Percentiles rank a stretch among this genome's conserved stretches.
Evolutionary conservation across 2,329 filamentous ascomycete genomes (phyloP).

Genomic region (Epichloe sylvatica): DNA sequence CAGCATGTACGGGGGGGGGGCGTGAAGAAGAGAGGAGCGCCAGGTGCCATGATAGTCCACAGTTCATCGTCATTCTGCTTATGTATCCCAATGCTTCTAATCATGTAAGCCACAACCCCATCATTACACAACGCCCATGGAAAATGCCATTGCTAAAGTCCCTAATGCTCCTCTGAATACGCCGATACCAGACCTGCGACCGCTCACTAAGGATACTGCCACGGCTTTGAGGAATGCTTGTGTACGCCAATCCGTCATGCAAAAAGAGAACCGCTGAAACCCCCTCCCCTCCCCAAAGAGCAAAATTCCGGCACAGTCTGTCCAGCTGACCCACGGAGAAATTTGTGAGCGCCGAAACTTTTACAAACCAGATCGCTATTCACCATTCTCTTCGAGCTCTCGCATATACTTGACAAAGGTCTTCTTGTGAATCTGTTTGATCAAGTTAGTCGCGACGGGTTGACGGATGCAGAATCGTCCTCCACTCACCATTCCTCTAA

Average conservation of each 20-base stretch:
- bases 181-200: neutral
- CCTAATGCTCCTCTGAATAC: neutral
- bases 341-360: neutral
- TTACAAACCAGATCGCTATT: neutral
- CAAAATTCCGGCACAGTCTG: neutral
- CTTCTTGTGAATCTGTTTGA: constrained; percentile 74
- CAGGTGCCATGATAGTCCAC: no score
- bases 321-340: neutral
- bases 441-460: constrained; percentile 5
- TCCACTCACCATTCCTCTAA: constrained; percentile 65
- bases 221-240: neutral
- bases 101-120: neutral
- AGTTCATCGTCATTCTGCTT: neutral
- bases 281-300: no score
- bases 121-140: neutral
- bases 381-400: constrained; percentile 50
- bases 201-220: no score
- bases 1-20: no score
- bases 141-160: neutral
- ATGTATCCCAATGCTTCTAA: neutral
- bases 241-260: neutral
- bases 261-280: neutral
- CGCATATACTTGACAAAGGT: constrained; percentile 90
- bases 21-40: no score
- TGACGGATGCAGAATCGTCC: neutral